Percentiles rank a stretch among this genome's conserved stretches.
phyloP scores from a whole-genome alignment of 495 filamentous ascomycete genomes.

The Talaromyces liani region DNA sequence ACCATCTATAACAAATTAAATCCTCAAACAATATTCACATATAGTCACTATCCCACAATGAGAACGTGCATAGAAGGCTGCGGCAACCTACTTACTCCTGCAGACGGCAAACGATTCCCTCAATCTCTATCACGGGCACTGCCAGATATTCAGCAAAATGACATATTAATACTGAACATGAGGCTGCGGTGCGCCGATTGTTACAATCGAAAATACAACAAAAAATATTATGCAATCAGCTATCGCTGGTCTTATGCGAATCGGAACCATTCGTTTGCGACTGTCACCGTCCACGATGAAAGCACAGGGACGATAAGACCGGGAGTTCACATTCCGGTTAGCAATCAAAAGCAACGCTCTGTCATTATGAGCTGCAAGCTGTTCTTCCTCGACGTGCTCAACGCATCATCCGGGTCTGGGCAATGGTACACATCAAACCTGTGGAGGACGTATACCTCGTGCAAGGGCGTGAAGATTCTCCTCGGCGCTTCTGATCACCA shows the following conservation, averaged over 20 bases:
- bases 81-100: background rate
- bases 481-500: background rate
- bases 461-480: background rate
- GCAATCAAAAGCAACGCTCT: background rate
- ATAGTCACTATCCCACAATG: background rate
- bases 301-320: constrained; percentile 5
- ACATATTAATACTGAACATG: background rate
- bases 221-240: background rate
- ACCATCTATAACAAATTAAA: background rate
- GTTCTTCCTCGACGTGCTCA: background rate
- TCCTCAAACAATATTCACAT: background rate
- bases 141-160: background rate
- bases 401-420: background rate
- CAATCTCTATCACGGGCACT: background rate
- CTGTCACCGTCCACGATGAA: background rate
- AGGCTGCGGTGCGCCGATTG: background rate
- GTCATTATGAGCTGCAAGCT: background rate
- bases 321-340: background rate
- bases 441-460: background rate
- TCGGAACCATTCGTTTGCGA: background rate
- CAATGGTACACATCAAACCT: background rate
- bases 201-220: background rate
- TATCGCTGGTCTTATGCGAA: background rate
- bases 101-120: background rate
- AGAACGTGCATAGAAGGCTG: constrained; percentile 1